Evolutionary conservation across 257 asterid species (phyloP).

Genomic region (Fraxinus quadrangulata): DNA sequence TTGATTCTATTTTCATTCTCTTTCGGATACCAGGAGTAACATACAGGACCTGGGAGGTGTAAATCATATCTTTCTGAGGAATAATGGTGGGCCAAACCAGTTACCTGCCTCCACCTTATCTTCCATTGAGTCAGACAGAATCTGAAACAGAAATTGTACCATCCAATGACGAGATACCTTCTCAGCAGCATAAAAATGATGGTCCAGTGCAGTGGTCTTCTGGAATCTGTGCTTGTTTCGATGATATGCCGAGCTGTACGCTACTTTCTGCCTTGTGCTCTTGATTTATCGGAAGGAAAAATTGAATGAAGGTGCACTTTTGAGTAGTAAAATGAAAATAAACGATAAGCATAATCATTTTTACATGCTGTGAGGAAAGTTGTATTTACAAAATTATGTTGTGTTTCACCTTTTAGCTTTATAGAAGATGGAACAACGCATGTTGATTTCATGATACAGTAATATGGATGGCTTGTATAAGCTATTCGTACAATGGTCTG

Average conservation of each 20-base stretch:
- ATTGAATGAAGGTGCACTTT: conserved; percentile 54
- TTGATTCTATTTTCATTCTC: conserved; percentile 23
- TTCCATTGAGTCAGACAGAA: conserved; percentile 71
- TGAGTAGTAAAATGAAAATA: conserved; percentile 35
- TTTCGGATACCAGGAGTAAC: conserved; percentile 26
- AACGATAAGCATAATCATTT: conserved; percentile 17
- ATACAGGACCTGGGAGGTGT: conserved; percentile 19
- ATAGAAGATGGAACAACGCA: conserved; percentile 8
- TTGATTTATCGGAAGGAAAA: conserved; percentile 64
- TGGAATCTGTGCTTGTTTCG: conserved; percentile 97
- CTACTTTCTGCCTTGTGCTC: conserved; percentile 60
- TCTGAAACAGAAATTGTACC: conserved; percentile 45
- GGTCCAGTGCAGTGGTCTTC: conserved; percentile 79
- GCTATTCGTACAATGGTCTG: background rate
- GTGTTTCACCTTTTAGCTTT: background rate
- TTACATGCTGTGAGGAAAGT: conserved; percentile 19
- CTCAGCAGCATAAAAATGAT: conserved; percentile 32
- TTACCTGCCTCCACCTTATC: conserved; percentile 81
- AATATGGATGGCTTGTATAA: background rate
- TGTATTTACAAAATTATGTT: background rate
- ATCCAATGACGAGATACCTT: conserved; percentile 34
- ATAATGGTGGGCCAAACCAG: conserved; percentile 48
- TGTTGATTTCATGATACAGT: background rate
- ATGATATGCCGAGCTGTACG: conserved; percentile 95
- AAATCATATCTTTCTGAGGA: conserved; percentile 19